Percentiles rank a stretch among this genome's conserved stretches.
These are phyloP conservation scores for Stereocaulon alpinum DNA, from an alignment of 495 filamentous ascomycete genomes.

Conservation along the genomic window DNA sequence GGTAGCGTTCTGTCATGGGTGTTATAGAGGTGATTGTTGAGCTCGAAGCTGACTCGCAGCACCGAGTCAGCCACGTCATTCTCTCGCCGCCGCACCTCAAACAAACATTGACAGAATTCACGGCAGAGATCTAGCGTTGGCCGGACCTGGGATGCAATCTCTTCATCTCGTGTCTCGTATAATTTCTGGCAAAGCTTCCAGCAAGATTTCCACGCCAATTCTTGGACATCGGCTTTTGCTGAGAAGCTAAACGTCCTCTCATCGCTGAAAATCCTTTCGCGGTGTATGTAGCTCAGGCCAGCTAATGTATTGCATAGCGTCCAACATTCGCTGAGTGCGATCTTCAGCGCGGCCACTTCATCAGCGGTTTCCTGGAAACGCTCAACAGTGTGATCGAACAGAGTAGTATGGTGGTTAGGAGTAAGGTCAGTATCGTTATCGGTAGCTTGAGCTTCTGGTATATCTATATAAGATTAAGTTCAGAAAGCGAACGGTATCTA, in stretches of 20 bases:
- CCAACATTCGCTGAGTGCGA: conserved; percentile 83
- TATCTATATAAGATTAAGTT: conserved; percentile 29
- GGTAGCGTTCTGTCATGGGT: conserved; percentile 78
- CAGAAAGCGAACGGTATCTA: neutral
- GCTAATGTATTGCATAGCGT: conserved; percentile 87
- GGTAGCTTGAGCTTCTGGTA: conserved; percentile 34
- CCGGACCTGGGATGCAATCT: conserved; percentile 58
- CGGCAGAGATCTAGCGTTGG: conserved; percentile 78
- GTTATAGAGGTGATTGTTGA: conserved; percentile 91
- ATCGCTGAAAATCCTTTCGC: conserved; percentile 58
- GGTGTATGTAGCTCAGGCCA: conserved; percentile 72
- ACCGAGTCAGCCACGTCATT: conserved; percentile 76
- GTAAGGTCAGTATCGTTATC: conserved; percentile 27
- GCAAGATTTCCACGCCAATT: conserved; percentile 82
- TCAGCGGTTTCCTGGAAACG: conserved; percentile 41
- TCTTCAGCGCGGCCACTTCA: conserved; percentile 62
- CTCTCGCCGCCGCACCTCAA: conserved; percentile 66
- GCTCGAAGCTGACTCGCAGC: conserved; percentile 80
- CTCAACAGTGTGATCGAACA: conserved; percentile 27
- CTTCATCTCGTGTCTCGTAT: conserved; percentile 68
- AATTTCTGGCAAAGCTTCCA: conserved; percentile 84
- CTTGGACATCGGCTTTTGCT: conserved; percentile 61
- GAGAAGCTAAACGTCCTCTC: conserved; percentile 59
- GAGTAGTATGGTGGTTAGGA: conserved; percentile 33
- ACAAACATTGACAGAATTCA: conserved; percentile 83